Conservation (phyloP, 116 monocot species). For the Cymodocea nodosa region DNA sequence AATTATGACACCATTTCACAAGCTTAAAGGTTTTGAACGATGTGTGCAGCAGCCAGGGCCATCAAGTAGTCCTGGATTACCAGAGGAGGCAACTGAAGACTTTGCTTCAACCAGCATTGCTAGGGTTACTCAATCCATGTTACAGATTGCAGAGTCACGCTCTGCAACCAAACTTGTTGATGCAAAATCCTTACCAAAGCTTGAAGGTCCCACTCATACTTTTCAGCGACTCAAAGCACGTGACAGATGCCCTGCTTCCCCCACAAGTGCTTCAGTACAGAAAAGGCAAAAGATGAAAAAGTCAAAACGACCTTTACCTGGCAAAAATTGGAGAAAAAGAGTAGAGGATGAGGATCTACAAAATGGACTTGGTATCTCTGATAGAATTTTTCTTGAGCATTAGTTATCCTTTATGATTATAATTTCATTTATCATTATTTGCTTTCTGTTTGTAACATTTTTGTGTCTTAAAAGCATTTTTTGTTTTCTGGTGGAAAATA, state of each 20-base stretch:
- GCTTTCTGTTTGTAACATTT: too few relatives aligned
- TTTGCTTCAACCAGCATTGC: conserved; percentile 63
- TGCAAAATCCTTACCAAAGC: conserved; percentile 41
- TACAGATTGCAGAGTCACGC: conserved; percentile 50
- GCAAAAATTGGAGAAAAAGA: conserved; percentile 63
- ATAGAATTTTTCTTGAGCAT: not conserved
- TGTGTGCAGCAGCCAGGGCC: conserved; percentile 52
- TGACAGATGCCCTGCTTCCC: conserved; percentile 26
- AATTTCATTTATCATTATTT: not conserved
- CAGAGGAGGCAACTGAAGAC: conserved; percentile 17
- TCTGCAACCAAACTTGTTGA: conserved; percentile 79
- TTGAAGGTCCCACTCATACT: conserved; percentile 67
- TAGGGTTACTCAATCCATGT: conserved; percentile 52
- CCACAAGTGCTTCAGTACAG: conserved; percentile 25
- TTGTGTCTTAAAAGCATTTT: too few relatives aligned
- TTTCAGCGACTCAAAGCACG: conserved; percentile 67
- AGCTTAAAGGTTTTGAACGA: conserved; percentile 81
- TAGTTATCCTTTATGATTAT: not conserved
- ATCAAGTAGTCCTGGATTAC: conserved; percentile 18
- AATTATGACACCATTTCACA: conserved; percentile 85
- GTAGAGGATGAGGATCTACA: conserved; percentile 9
- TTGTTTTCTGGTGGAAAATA: too few relatives aligned
- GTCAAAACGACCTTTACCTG: conserved; percentile 58
- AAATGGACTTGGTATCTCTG: conserved; percentile 28
- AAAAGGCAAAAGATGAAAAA: conserved; percentile 30